Evolutionary conservation across 345 rosid species (phyloP).

Genomic region (Syzygium aqueum): DNA sequence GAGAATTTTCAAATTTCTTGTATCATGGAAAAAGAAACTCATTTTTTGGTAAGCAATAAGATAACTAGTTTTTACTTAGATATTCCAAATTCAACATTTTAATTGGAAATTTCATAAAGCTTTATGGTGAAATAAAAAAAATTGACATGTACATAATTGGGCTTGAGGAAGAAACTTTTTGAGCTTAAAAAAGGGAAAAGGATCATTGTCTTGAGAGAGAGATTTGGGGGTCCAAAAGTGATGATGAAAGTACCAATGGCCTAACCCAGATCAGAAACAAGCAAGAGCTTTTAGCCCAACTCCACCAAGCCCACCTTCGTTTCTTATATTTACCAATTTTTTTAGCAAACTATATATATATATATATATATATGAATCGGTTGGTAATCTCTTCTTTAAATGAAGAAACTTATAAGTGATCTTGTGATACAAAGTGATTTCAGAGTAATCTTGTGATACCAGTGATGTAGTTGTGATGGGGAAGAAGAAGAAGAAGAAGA

Average conservation of each 20-base stretch:
- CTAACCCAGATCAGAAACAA: background rate
- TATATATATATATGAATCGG: no score
- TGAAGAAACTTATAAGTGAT: no score
- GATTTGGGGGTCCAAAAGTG: background rate
- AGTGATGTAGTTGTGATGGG: no score
- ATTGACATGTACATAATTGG: no score
- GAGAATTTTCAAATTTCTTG: background rate
- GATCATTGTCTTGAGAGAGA: background rate
- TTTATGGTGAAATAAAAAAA: no score
- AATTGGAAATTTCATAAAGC: background rate
- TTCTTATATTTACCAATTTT: background rate
- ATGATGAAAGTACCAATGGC: background rate
- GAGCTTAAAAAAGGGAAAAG: background rate
- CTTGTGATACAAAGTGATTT: no score
- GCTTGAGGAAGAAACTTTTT: background rate
- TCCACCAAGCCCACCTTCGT: background rate
- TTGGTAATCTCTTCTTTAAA: no score
- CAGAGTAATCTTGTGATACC: no score
- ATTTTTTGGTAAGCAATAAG: background rate
- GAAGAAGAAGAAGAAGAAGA: no score
- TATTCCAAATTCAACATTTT: background rate
- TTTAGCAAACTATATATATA: no score
- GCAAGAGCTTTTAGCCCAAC: background rate
- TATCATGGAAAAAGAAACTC: background rate
- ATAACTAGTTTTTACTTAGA: background rate